phyloP scores from a whole-genome alignment of 306 rosid genomes.

The Carpinus fangiana region DNA sequence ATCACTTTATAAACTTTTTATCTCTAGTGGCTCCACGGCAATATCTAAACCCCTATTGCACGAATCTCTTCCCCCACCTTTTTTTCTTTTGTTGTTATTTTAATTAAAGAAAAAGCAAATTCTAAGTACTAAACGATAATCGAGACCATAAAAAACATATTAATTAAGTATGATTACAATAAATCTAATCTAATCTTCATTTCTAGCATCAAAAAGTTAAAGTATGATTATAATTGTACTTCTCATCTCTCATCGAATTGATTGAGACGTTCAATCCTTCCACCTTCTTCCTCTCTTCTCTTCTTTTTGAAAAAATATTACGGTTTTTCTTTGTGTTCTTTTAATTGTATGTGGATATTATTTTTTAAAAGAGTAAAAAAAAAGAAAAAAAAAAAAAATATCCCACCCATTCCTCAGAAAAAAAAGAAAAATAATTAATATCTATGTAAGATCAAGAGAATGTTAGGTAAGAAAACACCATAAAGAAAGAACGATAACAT shows the following conservation, averaged over 20 bases:
- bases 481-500: no score
- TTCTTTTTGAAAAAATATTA: no score
- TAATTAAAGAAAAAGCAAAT: not conserved
- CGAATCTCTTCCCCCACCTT: not conserved
- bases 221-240: conserved; percentile 48
- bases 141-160: not conserved
- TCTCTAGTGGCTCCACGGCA: not conserved
- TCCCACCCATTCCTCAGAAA: no score
- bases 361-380: no score
- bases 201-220: conserved; percentile 27
- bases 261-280: not conserved
- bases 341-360: no score
- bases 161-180: conserved; percentile 7
- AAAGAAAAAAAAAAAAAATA: no score
- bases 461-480: no score
- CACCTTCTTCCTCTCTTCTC: not conserved
- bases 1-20: not conserved
- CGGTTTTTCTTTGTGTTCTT: no score
- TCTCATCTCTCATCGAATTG: conserved; percentile 28
- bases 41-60: not conserved
- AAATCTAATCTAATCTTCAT: not conserved
- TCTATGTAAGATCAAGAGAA: no score
- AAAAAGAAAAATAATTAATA: no score
- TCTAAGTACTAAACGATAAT: not conserved
- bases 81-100: not conserved